Evolutionary conservation across 2,329 filamentous ascomycete species (phyloP).

Genomic region (Fusarium sacchari): DNA sequence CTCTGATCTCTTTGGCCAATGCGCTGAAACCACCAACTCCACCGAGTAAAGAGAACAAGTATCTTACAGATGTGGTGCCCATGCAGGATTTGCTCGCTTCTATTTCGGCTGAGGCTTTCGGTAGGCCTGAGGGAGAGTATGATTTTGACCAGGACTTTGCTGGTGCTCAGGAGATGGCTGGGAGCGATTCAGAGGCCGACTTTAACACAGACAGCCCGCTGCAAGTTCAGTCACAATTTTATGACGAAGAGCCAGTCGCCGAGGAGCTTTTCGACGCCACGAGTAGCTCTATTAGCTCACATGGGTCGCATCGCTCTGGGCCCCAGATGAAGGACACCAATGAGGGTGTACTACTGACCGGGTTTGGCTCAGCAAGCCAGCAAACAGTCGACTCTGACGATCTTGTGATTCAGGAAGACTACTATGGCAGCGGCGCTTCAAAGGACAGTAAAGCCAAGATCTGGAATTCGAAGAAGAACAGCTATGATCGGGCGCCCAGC

Average conservation of each 20-base stretch:
- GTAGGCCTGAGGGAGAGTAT: constrained; percentile 68
- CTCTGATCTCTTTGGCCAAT: constrained; percentile 80
- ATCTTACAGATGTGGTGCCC: constrained; percentile 85
- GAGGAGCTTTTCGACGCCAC: constrained; percentile 63
- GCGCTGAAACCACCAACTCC: constrained; percentile 85
- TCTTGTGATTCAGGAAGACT: constrained; percentile 80
- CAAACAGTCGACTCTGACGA: constrained; percentile 65
- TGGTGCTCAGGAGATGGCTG: constrained; percentile 60
- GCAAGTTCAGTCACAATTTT: constrained; percentile 58
- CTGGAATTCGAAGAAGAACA: constrained; percentile 83
- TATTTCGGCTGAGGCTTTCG: constrained; percentile 87
- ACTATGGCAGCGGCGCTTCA: constrained; percentile 73
- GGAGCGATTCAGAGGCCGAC: constrained; percentile 48
- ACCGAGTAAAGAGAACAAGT: constrained; percentile 84
- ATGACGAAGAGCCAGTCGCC: constrained; percentile 54
- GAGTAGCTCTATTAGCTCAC: constrained; percentile 46
- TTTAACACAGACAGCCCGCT: constrained; percentile 50
- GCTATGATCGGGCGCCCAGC: constrained; percentile 74
- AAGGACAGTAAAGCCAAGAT: constrained; percentile 75
- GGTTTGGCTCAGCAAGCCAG: constrained; percentile 44
- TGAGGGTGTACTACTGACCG: constrained; percentile 51
- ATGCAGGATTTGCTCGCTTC: constrained; percentile 90
- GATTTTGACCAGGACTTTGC: constrained; percentile 72
- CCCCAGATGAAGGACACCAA: constrained; percentile 50
- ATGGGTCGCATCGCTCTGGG: constrained; percentile 21